Base-by-base conservation (phyloP, 1,284 basidiomycete species). In the Ceratobasidium papillatum region DNA sequence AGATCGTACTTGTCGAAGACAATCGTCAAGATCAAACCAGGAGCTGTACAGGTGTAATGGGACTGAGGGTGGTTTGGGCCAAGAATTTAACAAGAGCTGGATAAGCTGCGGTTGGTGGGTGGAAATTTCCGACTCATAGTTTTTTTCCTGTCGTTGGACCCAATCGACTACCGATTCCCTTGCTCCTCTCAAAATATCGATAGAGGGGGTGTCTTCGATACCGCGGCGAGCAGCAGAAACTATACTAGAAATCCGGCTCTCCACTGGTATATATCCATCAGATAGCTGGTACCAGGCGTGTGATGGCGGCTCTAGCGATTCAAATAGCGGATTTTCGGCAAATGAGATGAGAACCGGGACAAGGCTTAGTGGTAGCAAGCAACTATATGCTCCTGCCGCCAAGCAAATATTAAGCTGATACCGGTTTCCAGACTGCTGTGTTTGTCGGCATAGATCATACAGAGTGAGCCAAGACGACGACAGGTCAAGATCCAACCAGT, bases 271-370 rank as follows among this genome's bases (percentile, higher is more conserved):
- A n/a, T 58, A 59, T 9, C 74, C 65, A 17, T 68, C 64, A 4
- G 34, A 0, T 17, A 75, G 41, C 19, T 41, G 1, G 43, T 75
- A 75, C 2, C 11, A 36, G 11, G 25, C 0, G 41, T 59, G 32
- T 12, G 14, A 11, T 7, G 74, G 74, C 12, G 74, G 64, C 1
- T 8, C 56, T 7, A 75, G 32, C n/a, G n/a, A n/a, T n/a, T n/a
- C n/a, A n/a, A n/a, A n/a, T n/a, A n/a, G n/a, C n/a, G n/a, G n/a
- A n/a, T n/a, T n/a, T n/a, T n/a, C n/a, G n/a, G n/a, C n/a, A n/a
- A n/a, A n/a, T n/a, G n/a, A n/a, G n/a, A n/a, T n/a, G n/a, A n/a
- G n/a, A n/a, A n/a, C n/a, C n/a, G n/a, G n/a, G n/a, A n/a, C n/a
- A n/a, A n/a, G n/a, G n/a, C n/a, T n/a, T n/a, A n/a, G n/a, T n/a